These are phyloP conservation scores for Acmispon strigosus DNA, from an alignment of 306 rosid genomes.

Conservation along the genomic window DNA sequence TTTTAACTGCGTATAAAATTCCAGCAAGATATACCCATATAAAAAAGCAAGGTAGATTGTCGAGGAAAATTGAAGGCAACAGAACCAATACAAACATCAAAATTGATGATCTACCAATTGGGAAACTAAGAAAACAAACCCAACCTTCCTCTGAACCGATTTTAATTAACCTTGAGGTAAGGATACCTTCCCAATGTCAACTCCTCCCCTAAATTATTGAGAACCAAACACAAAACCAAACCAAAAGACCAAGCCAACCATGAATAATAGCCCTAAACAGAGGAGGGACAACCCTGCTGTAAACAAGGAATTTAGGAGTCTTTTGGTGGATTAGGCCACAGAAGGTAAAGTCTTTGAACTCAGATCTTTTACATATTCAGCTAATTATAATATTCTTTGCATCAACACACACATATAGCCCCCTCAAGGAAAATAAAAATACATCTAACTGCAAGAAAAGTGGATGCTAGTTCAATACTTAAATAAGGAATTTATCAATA, in stretches of 20 bases:
- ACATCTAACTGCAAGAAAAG: too few relatives aligned
- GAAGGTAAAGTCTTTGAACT: too few relatives aligned
- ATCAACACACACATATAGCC: too few relatives aligned
- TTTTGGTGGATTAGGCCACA: too few relatives aligned
- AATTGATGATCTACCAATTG: conserved; percentile 1
- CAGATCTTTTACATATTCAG: too few relatives aligned
- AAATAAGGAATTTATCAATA: too few relatives aligned
- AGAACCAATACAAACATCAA: not conserved
- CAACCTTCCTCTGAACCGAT: conserved; percentile 6
- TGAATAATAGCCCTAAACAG: conserved; percentile 38
- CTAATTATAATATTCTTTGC: too few relatives aligned
- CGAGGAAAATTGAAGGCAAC: not conserved
- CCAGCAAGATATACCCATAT: not conserved
- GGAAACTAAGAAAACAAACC: not conserved
- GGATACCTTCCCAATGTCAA: not conserved
- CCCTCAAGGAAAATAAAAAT: too few relatives aligned
- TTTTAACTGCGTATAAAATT: not conserved
- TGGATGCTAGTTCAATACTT: too few relatives aligned
- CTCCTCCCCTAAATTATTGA: conserved; percentile 2
- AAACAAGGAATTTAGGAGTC: too few relatives aligned
- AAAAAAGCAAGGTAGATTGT: conserved; percentile 4
- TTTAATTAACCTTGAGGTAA: not conserved
- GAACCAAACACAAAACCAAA: too few relatives aligned
- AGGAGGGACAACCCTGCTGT: too few relatives aligned
- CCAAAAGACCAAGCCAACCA: conserved; percentile 23